Conservation (phyloP, 768 basidiomycete genomes). For the Suillus luteus region DNA sequence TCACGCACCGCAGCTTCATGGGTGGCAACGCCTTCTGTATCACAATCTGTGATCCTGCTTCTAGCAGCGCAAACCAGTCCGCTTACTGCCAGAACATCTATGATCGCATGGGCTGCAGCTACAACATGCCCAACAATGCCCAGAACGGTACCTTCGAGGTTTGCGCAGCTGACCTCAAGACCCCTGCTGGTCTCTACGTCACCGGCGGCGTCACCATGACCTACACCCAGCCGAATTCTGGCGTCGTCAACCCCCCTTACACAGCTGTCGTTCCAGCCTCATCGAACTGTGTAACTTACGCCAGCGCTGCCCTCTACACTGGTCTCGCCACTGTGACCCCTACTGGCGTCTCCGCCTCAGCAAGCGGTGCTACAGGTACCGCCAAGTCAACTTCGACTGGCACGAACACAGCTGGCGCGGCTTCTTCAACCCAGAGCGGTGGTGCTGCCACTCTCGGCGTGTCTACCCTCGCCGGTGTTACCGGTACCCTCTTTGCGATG, state of each 20-base stretch:
- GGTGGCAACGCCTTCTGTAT: slow-evolving; percentile 66
- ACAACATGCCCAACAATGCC: slow-evolving; percentile 72
- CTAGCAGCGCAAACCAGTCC: slow-evolving; percentile 40
- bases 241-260: slow-evolving; percentile 41
- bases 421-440: slow-evolving; percentile 20
- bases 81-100: slow-evolving; percentile 69
- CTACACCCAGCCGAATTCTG: slow-evolving; percentile 43
- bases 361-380: background rate
- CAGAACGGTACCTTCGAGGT: slow-evolving; percentile 59
- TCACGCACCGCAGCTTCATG: slow-evolving; percentile 58
- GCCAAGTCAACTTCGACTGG: slow-evolving; percentile 15
- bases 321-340: slow-evolving; percentile 19
- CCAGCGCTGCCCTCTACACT: slow-evolving; percentile 40
- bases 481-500: slow-evolving; percentile 39
- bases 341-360: background rate
- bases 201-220: slow-evolving; percentile 43
- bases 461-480: slow-evolving; percentile 35
- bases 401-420: slow-evolving; percentile 18
- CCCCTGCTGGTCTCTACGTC: slow-evolving; percentile 56
- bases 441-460: slow-evolving; percentile 29
- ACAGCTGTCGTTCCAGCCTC: slow-evolving; percentile 41
- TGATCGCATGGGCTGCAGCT: slow-evolving; percentile 70
- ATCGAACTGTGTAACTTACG: slow-evolving; percentile 45
- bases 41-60: slow-evolving; percentile 66
- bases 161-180: slow-evolving; percentile 67